Conservation (phyloP, 1,284 basidiomycete genomes). For the Trichosporon sp. region DNA sequence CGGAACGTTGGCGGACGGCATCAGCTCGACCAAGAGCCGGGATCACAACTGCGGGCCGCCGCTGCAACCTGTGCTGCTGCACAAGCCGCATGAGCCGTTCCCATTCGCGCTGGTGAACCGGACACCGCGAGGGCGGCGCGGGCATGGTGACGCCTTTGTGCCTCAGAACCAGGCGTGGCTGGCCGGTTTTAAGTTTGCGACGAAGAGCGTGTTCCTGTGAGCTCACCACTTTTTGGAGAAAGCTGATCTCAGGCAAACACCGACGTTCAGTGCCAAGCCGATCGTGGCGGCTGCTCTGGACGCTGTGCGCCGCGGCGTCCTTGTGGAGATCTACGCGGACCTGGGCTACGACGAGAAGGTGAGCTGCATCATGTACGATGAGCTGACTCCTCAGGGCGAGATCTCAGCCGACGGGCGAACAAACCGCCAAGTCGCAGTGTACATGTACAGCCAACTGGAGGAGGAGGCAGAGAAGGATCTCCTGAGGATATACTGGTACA, state of each 20-base stretch:
- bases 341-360: slow-evolving; percentile 59
- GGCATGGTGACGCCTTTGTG: slow-evolving; percentile 30
- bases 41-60: slow-evolving; percentile 2
- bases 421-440: slow-evolving; percentile 62
- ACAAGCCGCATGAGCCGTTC: slow-evolving; percentile 56
- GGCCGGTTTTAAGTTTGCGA: slow-evolving; percentile 60
- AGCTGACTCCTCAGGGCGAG: slow-evolving; percentile 19
- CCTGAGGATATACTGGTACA: slow-evolving; percentile 61
- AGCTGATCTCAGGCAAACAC: slow-evolving; percentile 53
- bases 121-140: slow-evolving; percentile 54
- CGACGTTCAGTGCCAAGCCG: slow-evolving; percentile 64
- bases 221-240: neutral
- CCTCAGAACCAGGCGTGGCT: slow-evolving; percentile 69
- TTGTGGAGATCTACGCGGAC: slow-evolving; percentile 59
- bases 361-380: neutral
- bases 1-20: neutral
- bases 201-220: slow-evolving; percentile 61
- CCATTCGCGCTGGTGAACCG: slow-evolving; percentile 68
- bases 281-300: slow-evolving; percentile 59
- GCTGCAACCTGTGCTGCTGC: slow-evolving; percentile 54
- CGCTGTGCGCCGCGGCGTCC: slow-evolving; percentile 59
- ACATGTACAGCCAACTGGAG: slow-evolving; percentile 56
- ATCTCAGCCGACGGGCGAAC: slow-evolving; percentile 65
- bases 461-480: slow-evolving; percentile 49
- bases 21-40: slow-evolving; percentile 1